Evolutionary conservation across 2,329 filamentous ascomycete genomes (phyloP).

Genomic region (Pestalotiopsis sp.): DNA sequence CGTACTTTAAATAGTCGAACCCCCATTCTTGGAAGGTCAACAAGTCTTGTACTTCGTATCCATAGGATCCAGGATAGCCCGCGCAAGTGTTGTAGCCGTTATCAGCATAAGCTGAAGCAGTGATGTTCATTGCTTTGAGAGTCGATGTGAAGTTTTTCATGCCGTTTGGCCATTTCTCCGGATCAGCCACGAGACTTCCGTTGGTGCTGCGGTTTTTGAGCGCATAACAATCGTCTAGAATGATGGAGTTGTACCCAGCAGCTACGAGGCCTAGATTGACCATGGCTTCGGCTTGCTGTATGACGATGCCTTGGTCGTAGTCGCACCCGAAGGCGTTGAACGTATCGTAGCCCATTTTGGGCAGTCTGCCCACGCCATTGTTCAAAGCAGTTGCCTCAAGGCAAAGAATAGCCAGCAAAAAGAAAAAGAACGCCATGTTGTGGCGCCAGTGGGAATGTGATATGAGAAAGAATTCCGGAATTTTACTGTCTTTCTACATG

Average conservation of each 20-base stretch:
- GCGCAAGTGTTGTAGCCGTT: slow-evolving; percentile 5
- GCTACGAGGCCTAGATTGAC: neutral
- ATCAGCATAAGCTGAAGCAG: neutral
- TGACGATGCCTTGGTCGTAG: slow-evolving; percentile 4
- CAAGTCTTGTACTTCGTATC: slow-evolving; percentile 4
- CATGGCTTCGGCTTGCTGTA: slow-evolving; percentile 6
- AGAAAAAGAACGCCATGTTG: no score
- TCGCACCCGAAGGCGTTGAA: slow-evolving; percentile 8
- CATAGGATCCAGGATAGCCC: slow-evolving; percentile 4
- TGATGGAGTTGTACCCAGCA: slow-evolving; percentile 9
- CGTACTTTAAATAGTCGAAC: slow-evolving; percentile 8
- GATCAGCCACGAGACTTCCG: slow-evolving; percentile 6
- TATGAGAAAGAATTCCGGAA: no score
- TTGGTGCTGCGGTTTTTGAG: neutral
- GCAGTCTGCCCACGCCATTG: slow-evolving; percentile 2
- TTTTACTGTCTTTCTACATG: no score
- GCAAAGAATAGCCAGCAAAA: no score
- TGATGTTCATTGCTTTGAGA: slow-evolving; percentile 2
- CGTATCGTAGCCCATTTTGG: slow-evolving; percentile 7
- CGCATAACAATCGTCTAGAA: slow-evolving; percentile 1
- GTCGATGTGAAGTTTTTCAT: slow-evolving; percentile 3
- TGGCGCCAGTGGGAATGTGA: no score
- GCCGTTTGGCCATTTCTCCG: slow-evolving; percentile 3
- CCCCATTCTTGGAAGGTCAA: slow-evolving; percentile 5
- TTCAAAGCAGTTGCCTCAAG: neutral